Evolutionary conservation across 208 protist genomes (phyloP).

Genomic region (Acanthamoeba lenticulata): DNA sequence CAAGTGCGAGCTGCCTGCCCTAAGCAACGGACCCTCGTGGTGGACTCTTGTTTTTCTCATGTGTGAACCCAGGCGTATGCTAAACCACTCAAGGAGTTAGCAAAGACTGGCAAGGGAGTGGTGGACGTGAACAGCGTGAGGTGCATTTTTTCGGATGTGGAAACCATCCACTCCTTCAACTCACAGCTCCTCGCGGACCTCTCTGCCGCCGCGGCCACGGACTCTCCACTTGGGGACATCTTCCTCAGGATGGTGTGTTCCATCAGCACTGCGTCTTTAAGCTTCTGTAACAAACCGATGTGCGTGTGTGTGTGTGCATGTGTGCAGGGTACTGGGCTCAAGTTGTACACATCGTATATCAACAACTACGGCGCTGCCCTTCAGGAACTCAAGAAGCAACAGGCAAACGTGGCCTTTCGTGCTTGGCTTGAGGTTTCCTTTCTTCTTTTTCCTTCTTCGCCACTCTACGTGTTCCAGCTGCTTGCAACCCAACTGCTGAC

Average conservation of each 20-base stretch:
- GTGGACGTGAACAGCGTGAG: slow-evolving; percentile 7
- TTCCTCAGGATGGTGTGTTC: slow-evolving; percentile 17
- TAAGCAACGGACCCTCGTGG: too few species aligned
- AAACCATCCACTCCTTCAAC: slow-evolving; percentile 55
- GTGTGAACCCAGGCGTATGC: too few species aligned
- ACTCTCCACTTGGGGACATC: slow-evolving; percentile 19
- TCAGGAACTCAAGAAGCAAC: slow-evolving; percentile 31
- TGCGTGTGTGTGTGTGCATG: too few species aligned
- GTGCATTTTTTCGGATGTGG: slow-evolving; percentile 54
- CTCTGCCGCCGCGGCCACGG: background rate
- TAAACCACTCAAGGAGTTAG: slow-evolving; percentile 33
- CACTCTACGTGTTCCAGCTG: too few species aligned
- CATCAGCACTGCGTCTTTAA: too few species aligned
- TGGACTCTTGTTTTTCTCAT: too few species aligned
- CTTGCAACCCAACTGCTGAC: too few species aligned
- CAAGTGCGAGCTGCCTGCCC: too few species aligned
- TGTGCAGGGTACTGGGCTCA: slow-evolving; percentile 52
- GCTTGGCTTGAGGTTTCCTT: slow-evolving; percentile 53
- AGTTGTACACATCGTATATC: slow-evolving; percentile 60
- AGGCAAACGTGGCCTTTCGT: background rate
- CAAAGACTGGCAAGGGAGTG: background rate
- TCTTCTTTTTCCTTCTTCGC: too few species aligned
- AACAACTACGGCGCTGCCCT: slow-evolving; percentile 41
- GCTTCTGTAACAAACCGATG: too few species aligned
- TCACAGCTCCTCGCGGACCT: slow-evolving; percentile 59